Conservation (phyloP, 352 stramenopile genomes). For the Pythium pyrilobum region DNA sequence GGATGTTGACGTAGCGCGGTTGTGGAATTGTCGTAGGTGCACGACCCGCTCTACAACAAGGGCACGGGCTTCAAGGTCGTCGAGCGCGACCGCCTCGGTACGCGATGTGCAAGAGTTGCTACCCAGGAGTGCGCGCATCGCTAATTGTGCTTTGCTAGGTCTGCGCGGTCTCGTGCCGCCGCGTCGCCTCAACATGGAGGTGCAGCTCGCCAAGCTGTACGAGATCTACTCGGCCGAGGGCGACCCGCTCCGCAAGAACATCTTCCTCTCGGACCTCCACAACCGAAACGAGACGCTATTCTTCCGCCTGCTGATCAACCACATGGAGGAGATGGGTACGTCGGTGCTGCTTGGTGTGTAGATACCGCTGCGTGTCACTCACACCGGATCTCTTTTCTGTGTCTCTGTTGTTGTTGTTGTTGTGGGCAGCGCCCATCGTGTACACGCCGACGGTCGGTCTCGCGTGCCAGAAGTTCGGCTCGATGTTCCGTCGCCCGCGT, state of each 20-base stretch:
- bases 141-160: conserved; percentile 23
- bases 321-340: conserved; percentile 91
- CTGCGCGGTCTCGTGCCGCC: conserved; percentile 82
- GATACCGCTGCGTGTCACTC: no score
- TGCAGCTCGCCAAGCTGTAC: conserved; percentile 75
- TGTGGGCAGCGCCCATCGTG: conserved; percentile 87
- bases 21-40: conserved; percentile 23
- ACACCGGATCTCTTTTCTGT: background rate
- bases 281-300: conserved; percentile 96
- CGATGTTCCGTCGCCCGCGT: conserved; percentile 85
- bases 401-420: background rate
- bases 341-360: conserved; percentile 12
- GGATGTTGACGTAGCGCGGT: background rate
- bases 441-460: conserved; percentile 97
- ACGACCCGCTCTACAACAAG: conserved; percentile 88
- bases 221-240: conserved; percentile 56
- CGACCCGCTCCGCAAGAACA: conserved; percentile 89
- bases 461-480: conserved; percentile 90
- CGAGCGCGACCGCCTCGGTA: conserved; percentile 80
- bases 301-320: conserved; percentile 89
- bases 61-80: conserved; percentile 82
- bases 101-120: background rate
- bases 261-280: conserved; percentile 92
- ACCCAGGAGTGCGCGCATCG: background rate
- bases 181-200: conserved; percentile 58